Evolutionary conservation across 192 early-diverging fungal genomes (phyloP), one percentile per base, ranked within the genome.

Genomic region (Gigaspora rosea): DNA sequence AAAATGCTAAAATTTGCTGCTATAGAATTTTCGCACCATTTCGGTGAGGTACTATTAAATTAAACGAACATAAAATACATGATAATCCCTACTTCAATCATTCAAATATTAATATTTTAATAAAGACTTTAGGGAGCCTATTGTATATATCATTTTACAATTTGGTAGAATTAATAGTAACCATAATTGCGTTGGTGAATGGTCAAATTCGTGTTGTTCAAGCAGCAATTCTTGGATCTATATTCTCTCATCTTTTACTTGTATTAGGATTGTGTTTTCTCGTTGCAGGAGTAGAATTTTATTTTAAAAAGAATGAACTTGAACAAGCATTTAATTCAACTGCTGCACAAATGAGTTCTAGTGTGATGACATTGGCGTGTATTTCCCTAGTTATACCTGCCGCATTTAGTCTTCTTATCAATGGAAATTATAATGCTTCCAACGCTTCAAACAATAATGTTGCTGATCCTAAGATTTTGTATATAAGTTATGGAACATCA

Each of bases 221-320:
- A 78, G 91, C 96, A 1, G 94, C 92, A 50, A 87, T 97, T 64
- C 81, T 97, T 1, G 96, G 96, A 49, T 95, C 94, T 9, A 92
- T 98, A 62, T 84, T 98, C 12, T 94, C 91, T 78, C 97, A 96
- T 82, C 68, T 97, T 58, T 80, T 96, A 27, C 82, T 96, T 72
- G 82, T 97, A 5, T 84, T 94, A 4, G 96, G 96, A 46, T 86
- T 93, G 75, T 94, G 92, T 71, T 97, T 96, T 86, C 84, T 96
- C 48, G 85, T 86, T 72, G 95, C 94, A 54, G 95, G 96, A n/a
- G n/a, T 92, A n/a, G n/a, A n/a, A n/a, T 66, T 88, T 5, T 41
- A 41, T 41, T 41, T 41, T 41, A 41, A 3, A 41, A 41, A 41
- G 5, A 41, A 91, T 59, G 87, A 87, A 81, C 86, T 88, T 76